Base-by-base conservation (phyloP, 1,284 basidiomycete genomes). In the Leccinum pachyderme region DNA sequence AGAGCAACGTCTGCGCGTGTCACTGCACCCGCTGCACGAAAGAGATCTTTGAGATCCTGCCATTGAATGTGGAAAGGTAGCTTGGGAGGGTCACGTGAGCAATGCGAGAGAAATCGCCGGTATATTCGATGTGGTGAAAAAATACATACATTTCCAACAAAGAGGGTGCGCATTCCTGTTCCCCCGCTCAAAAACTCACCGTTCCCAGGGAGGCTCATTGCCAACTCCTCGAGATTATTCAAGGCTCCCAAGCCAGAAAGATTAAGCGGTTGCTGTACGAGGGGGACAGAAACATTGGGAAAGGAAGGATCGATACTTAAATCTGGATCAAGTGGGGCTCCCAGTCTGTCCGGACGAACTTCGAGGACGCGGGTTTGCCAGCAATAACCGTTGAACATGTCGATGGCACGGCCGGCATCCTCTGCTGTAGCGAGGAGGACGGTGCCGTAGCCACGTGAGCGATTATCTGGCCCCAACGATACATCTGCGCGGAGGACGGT, bases 21-120 rank as follows among this genome's bases (percentile, higher is more conserved):
- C 63, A 98, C 94, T 66, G 91, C 91, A 22, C 96, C 96, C 32
- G 95, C 93, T 45, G 91, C 84, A 57, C 95, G 86, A 83, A 98
- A 98, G 22, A 98, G 79, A 72, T 98, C 95, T 74, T 98, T 98
- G 47, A 98, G 78, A 71, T 99, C 95, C 73, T 98, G 96, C 96
- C 96, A 99, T 75, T 97, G 95, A 66, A 92, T 91, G 63, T 95
- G 90, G 73, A 96, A 91, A 0, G 95, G 95, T n/a, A 98, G 81
- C 92, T 65, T 97, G 57, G 7, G 18, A 18, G 54, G 51, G 61
- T 51, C n/a, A 47, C 32, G 59, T 67, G 56, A 71, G 67, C 47
- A 55, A 63, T 44, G 55, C 52, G 47, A 12, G 6, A 54, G 32
- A 35, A 11, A 47, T 53, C 47, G 46, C 24, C 18, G 18, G 49